Evolutionary conservation across 768 basidiomycete genomes (phyloP), one percentile per base, ranked within the genome.

Genomic region (Phlebiopsis flavidoalba): DNA sequence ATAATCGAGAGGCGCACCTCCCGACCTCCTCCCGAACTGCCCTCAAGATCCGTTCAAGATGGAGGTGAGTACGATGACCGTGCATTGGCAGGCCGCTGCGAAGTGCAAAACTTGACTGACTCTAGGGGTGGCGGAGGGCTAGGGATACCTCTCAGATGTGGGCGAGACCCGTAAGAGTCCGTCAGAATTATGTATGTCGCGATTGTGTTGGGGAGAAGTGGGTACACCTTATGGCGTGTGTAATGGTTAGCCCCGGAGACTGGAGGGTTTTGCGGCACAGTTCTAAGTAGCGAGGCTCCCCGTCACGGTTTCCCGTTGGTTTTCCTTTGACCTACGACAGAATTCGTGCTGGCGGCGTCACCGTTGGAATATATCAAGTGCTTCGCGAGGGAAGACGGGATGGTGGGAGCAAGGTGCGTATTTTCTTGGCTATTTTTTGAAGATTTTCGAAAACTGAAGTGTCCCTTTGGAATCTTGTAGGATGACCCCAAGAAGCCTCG

Each of bases 401-500:
- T n/a, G n/a, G n/a, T n/a, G n/a, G n/a, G n/a, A n/a, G n/a, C 73
- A 95, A 88, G 88, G 95, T 93, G 64, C 62, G 86, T 70, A 36
- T 0, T 14, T 1, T 48, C 21, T 3, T 47, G 31, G n/a, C 26
- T 6, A 31, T 52, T n/a, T 40, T n/a, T 19, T 35, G 33, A 45
- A 46, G 24, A 51, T 19, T 22, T 70, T 37, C 43, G 0, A 22
- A 36, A 48, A 46, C n/a, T 54, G 14, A 57, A 24, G 8, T n/a
- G 21, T 17, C 40, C 40, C 2, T 12, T 22, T 24, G 45, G 22
- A 45, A 40, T 24, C n/a, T 21, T 33, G 19, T 67, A 97, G 96
- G 97, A 99, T 87, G 96, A 99, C 83, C 87, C 95, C 79, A 98
- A 95, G 84, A 97, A 97, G 78, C 94, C 93, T n/a, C 60, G 94